A percentile compares a stretch with the other conserved stretches of the same genome.
phyloP scores from a whole-genome alignment of 1,284 basidiomycete species.

The Athelia sp. region DNA sequence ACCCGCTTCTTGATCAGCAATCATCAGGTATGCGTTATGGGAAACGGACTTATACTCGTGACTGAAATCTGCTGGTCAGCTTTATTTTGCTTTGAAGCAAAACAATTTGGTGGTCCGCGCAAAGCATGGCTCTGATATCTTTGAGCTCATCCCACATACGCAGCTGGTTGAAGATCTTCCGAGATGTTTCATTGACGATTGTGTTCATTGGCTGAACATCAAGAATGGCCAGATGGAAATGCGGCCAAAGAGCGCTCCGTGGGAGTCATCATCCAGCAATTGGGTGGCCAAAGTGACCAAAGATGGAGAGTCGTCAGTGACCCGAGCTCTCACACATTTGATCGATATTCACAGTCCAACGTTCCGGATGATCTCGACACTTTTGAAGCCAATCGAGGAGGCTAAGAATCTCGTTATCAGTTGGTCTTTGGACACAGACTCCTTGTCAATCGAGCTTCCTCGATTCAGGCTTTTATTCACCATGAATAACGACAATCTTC shows the following conservation, averaged over 20 bases:
- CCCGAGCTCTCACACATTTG: too few species aligned
- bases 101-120: conserved; percentile 11
- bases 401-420: conserved; percentile 23
- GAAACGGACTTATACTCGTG: not conserved
- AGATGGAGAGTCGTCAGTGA: too few species aligned
- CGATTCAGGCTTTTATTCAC: conserved; percentile 34
- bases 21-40: conserved; percentile 15
- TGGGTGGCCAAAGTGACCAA: conserved; percentile 11
- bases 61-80: not conserved
- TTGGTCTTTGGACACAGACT: not conserved
- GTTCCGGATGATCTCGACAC: conserved; percentile 23
- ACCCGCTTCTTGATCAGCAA: conserved; percentile 19
- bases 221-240: conserved; percentile 16
- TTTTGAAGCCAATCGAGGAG: conserved; percentile 26
- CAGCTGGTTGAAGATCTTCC: conserved; percentile 21
- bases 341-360: conserved; percentile 29
- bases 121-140: not conserved
- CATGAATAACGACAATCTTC: conserved; percentile 15
- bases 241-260: conserved; percentile 14
- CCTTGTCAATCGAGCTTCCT: conserved; percentile 19
- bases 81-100: too few species aligned
- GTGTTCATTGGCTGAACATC: conserved; percentile 21
- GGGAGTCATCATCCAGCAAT: conserved; percentile 13
- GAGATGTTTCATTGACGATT: conserved; percentile 13
- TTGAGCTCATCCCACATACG: conserved; percentile 19